phyloP scores from a whole-genome alignment of 148 eudicot species.

The Diospyros lotus region DNA sequence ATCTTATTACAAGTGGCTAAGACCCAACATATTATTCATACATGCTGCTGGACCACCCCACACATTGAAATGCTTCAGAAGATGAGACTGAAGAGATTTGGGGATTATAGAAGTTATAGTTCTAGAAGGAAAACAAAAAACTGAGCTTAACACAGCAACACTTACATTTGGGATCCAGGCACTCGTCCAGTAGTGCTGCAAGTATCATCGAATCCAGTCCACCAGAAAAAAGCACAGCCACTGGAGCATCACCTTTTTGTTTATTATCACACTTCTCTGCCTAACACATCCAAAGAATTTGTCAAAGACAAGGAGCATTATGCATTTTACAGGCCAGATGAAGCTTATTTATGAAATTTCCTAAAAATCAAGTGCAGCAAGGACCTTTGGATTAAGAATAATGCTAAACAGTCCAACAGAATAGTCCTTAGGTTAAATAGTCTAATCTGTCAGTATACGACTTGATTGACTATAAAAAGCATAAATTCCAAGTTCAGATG shows the following conservation, averaged over 20 bases:
- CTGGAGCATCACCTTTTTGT: conserved; percentile 49
- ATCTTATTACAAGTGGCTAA: background rate
- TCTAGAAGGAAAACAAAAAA: conserved; percentile 1
- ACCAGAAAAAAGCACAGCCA: conserved; percentile 94
- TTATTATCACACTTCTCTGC: conserved; percentile 21
- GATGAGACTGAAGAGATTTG: background rate
- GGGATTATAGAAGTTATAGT: conserved; percentile 2
- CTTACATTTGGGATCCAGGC: conserved; percentile 76
- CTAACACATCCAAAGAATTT: conserved; percentile 30
- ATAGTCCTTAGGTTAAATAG: no score
- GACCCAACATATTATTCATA: background rate
- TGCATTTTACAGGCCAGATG: no score
- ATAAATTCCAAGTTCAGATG: no score
- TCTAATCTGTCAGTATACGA: no score
- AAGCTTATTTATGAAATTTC: no score
- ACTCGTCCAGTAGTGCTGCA: conserved; percentile 80
- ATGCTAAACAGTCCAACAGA: no score
- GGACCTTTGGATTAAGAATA: no score
- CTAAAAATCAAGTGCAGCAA: no score
- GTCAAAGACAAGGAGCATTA: no score
- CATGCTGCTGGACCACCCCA: no score
- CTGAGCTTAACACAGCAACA: conserved; percentile 9
- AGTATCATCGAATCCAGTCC: conserved; percentile 97
- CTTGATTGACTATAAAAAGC: no score
- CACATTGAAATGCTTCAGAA: background rate